Evolutionary conservation across 257 asterid species (phyloP), one percentile per base, ranked within the genome.

Genomic region (Jaltomata sinuosa): DNA sequence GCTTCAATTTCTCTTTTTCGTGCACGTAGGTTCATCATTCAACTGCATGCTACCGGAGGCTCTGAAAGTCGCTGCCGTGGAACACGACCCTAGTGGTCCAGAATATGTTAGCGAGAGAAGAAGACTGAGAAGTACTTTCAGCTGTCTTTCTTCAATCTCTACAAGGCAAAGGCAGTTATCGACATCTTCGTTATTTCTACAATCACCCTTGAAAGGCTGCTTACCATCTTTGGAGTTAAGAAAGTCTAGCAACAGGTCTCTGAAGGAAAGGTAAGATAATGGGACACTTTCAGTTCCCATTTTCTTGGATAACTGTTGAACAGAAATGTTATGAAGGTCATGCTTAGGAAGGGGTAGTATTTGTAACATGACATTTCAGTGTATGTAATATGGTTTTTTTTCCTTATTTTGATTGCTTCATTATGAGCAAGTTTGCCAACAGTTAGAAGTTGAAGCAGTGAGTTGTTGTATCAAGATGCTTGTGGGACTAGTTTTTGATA

Each of bases 121-220:
- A 87, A 92, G 90, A 91, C 92, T 93, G 65, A 89, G 94, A 89
- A 89, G 95, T 83, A 89, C 89, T 42, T 96, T 91, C 86, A 91
- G 89, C 85, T 91, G 94, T 84, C 90, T 96, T 22, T 93, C 99
- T 11, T 94, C 98, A 11, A 92, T 93, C 84, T 92, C 99, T 14
- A 89, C 91, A 1, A 91, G 97, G 88, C 99, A 96, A 84, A 94
- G 91, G 83, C 95, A 92, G 84, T 84, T 94, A 62, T 94, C 95
- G 0, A 86, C 94, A 8, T 93, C 97, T 77, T 94, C 98, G 3
- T 62, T 92, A 84, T 87, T 93, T 85, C 89, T 94, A 21, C 95
- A 90, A 52, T 91, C 97, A 22, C 98, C 99, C 5, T 85, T 94
- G 83, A 91, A 93, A 89, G 95, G 97, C 22, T 92, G 97, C 88